phyloP scores from a whole-genome alignment of 768 basidiomycete species.

The Lactifluus hygrophoroides region DNA sequence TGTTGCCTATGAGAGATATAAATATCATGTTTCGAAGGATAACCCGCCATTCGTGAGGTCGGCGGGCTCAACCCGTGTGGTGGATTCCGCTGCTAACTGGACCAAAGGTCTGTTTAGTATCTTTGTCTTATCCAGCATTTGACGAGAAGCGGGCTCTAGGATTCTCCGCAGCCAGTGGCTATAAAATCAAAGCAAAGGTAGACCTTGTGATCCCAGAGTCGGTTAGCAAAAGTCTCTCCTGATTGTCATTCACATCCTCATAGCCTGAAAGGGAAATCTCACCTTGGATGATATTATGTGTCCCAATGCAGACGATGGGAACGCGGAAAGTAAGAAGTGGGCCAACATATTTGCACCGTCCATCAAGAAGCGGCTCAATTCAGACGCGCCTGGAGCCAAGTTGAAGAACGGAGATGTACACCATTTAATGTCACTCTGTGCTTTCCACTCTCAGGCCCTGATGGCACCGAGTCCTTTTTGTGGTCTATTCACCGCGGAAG shows the following conservation, averaged over 20 bases:
- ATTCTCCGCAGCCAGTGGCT: constrained; percentile 45
- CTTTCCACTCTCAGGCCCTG: constrained; percentile 65
- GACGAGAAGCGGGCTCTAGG: constrained; percentile 32
- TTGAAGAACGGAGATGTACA: constrained; percentile 47
- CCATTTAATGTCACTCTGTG: constrained; percentile 63
- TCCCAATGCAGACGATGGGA: constrained; percentile 41
- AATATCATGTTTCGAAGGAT: constrained; percentile 33
- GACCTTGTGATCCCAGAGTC: constrained; percentile 50
- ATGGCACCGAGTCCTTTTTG: constrained; percentile 58
- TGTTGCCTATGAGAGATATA: constrained; percentile 47
- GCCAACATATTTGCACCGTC: constrained; percentile 43
- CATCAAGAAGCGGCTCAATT: constrained; percentile 52
- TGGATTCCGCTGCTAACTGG: constrained; percentile 66
- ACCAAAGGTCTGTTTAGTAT: constrained; percentile 37
- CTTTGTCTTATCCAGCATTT: background rate
- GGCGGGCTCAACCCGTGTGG: constrained; percentile 47
- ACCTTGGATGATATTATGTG: constrained; percentile 65
- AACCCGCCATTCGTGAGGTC: constrained; percentile 48
- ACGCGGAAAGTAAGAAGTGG: constrained; percentile 44
- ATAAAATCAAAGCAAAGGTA: constrained; percentile 38
- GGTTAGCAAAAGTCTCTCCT: constrained; percentile 29
- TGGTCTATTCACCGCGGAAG: constrained; percentile 51
- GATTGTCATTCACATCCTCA: background rate
- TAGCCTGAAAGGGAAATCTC: constrained; percentile 36
- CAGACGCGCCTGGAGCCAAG: constrained; percentile 51